Conservation (phyloP, 768 basidiomycete species). For the Boletus barrowsii region DNA sequence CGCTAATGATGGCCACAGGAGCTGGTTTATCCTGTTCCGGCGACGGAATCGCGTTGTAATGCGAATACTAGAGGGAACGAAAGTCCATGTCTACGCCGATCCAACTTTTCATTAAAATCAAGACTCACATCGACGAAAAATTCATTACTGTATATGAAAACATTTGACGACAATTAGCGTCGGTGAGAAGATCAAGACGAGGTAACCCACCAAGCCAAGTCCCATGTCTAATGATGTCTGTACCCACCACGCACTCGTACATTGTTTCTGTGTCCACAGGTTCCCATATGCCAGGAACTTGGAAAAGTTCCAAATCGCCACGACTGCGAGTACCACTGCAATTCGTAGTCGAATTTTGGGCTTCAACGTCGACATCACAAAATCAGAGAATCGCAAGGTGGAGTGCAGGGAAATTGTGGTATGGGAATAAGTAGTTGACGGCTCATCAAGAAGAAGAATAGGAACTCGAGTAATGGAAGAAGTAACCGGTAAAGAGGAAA, state of each 20-base stretch:
- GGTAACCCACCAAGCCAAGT: slow-evolving; percentile 76
- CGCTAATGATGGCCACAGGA: slow-evolving; percentile 47
- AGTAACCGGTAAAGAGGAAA: slow-evolving; percentile 92
- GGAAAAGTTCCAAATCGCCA: slow-evolving; percentile 75
- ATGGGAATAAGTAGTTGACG: slow-evolving; percentile 97
- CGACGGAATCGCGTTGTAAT: slow-evolving; percentile 41
- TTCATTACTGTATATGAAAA: slow-evolving; percentile 46
- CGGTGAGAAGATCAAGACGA: background rate
- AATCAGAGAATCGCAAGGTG: slow-evolving; percentile 90
- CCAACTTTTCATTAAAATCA: background rate
- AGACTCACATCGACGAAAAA: slow-evolving; percentile 62
- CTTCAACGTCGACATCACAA: slow-evolving; percentile 73
- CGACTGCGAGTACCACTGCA: slow-evolving; percentile 65
- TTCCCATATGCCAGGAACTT: slow-evolving; percentile 84
- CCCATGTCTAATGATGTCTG: slow-evolving; percentile 69
- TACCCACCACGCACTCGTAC: slow-evolving; percentile 75
- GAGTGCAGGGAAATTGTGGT: slow-evolving; percentile 97
- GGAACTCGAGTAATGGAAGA: slow-evolving; percentile 90
- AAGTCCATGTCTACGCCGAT: background rate
- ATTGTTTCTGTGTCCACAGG: slow-evolving; percentile 82
- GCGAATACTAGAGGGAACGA: slow-evolving; percentile 45
- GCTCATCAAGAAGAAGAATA: slow-evolving; percentile 96
- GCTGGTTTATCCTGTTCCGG: slow-evolving; percentile 40
- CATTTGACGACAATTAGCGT: background rate
- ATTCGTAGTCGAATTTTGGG: slow-evolving; percentile 79